Evolutionary conservation across 2,329 filamentous ascomycete species (phyloP).

Genomic region (Beauveria scarabaeidicola): DNA sequence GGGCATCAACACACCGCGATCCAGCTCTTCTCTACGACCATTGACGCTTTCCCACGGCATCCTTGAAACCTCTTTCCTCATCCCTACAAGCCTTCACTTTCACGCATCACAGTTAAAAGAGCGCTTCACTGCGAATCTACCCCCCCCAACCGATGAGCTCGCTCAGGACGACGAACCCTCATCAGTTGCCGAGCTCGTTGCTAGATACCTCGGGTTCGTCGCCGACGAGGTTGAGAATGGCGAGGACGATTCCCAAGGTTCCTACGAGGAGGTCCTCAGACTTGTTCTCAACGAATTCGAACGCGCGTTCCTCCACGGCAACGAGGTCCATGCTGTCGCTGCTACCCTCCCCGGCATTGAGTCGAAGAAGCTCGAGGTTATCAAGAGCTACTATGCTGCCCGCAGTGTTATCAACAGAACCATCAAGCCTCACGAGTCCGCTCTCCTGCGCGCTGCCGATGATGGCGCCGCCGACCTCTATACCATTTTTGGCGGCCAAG

Average conservation of each 20-base stretch:
- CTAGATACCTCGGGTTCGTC: constrained; percentile 85
- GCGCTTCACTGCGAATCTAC: constrained; percentile 75
- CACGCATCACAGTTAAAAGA: constrained; percentile 93
- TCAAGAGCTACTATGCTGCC: constrained; percentile 85
- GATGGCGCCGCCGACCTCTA: constrained; percentile 81
- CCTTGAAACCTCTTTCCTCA: constrained; percentile 91
- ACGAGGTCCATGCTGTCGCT: constrained; percentile 89
- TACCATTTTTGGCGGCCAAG: constrained; percentile 92
- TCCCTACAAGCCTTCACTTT: constrained; percentile 92
- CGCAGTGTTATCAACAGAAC: constrained; percentile 74
- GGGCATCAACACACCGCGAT: constrained; percentile 93
- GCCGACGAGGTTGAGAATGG: constrained; percentile 84
- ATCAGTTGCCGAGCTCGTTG: constrained; percentile 84
- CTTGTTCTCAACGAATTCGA: constrained; percentile 93
- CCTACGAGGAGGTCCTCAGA: constrained; percentile 87
- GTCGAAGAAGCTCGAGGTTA: constrained; percentile 83
- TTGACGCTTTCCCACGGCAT: constrained; percentile 87
- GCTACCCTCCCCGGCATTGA: constrained; percentile 82
- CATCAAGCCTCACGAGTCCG: constrained; percentile 89
- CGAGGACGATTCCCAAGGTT: constrained; percentile 80
- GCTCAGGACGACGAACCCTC: constrained; percentile 99
- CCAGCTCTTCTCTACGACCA: constrained; percentile 83
- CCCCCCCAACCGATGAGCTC: constrained; percentile 88
- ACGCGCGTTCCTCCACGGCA: constrained; percentile 85
- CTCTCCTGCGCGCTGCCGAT: constrained; percentile 77